Percentiles rank a stretch among this genome's conserved stretches.
Evolutionary conservation across 768 basidiomycete genomes (phyloP).

Genomic region (Mycena vitilis): DNA sequence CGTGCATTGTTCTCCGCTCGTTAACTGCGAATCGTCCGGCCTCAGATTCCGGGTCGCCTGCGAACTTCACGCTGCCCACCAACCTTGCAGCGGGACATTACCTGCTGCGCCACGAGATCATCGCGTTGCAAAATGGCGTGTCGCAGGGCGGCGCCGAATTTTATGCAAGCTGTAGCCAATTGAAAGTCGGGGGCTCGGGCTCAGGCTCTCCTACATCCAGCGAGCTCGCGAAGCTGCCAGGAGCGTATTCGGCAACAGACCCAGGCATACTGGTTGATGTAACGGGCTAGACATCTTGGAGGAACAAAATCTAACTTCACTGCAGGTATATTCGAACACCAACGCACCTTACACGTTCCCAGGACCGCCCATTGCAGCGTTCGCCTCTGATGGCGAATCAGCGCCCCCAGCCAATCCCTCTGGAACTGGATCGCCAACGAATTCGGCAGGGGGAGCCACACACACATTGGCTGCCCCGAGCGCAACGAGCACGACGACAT

Average conservation of each 20-base stretch:
- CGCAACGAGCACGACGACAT: constrained; percentile 15
- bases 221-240: constrained; percentile 76
- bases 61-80: constrained; percentile 57
- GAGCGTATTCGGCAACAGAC: constrained; percentile 77
- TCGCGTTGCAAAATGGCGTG: constrained; percentile 78
- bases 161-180: constrained; percentile 77
- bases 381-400: constrained; percentile 34
- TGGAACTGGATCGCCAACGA: constrained; percentile 1
- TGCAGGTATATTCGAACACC: constrained; percentile 35
- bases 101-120: constrained; percentile 83
- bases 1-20: background rate
- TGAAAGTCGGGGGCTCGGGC: constrained; percentile 65
- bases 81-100: constrained; percentile 77
- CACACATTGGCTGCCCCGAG: constrained; percentile 4
- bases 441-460: constrained; percentile 28
- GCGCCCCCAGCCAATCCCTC: constrained; percentile 8
- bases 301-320: background rate
- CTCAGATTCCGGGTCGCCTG: constrained; percentile 47
- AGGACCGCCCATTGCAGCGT: constrained; percentile 50
- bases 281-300: constrained; percentile 18
- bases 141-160: constrained; percentile 77
- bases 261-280: constrained; percentile 75
- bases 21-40: constrained; percentile 40
- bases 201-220: constrained; percentile 56
- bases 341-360: constrained; percentile 47